Evolutionary conservation across 2,329 filamentous ascomycete genomes (phyloP), one percentile per base, ranked within the genome.

Genomic region (Verticillium nubilum): DNA sequence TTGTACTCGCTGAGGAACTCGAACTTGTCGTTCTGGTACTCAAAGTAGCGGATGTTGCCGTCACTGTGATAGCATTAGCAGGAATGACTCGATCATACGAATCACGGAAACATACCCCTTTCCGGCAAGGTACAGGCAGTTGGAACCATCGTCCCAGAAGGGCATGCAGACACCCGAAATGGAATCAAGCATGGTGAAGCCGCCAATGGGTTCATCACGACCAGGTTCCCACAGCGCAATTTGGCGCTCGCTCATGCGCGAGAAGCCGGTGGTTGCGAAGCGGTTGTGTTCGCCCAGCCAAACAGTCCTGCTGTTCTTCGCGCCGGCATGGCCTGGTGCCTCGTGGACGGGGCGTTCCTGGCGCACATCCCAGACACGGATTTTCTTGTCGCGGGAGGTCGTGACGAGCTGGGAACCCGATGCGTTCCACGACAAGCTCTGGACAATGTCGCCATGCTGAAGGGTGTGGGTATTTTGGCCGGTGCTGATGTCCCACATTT

Each of bases 131-230:
- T 97, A 99, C 70, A 99, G 81, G 73, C 92, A 96, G 78, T 95
- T 92, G 57, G 91, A 97, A 62, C 93, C 92, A 62, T 98, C 94
- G 73, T 99, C 95, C 95, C 95, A 99, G 85, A 99, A 98, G 31
- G 95, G 95, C 91, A 99, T 97, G 83, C 92, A 96, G 61, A 99
- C 93, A 73, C 95, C 95, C 53, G 94, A 97, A 69, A 97, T 97
- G 54, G 92, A 96, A 76, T 99, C 95, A 55, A 99, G 84, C 67
- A 90, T 90, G 68, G 86, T 88, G 78, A 97, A 97, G 17, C 92
- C 93, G 56, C 91, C 92, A 68, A 98, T 89, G 55, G 95, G 95
- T 68, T 96, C 89, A 35, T 87, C 85, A 64, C 86, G 88, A 67
- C 93, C 90, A 54, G 92, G 87, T 79, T 99, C 95, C 95, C 95